A percentile compares a stretch with the other conserved stretches of the same genome.
phyloP scores from a whole-genome alignment of 2,329 filamentous ascomycete species.

The Xenoacremonium recifei region DNA sequence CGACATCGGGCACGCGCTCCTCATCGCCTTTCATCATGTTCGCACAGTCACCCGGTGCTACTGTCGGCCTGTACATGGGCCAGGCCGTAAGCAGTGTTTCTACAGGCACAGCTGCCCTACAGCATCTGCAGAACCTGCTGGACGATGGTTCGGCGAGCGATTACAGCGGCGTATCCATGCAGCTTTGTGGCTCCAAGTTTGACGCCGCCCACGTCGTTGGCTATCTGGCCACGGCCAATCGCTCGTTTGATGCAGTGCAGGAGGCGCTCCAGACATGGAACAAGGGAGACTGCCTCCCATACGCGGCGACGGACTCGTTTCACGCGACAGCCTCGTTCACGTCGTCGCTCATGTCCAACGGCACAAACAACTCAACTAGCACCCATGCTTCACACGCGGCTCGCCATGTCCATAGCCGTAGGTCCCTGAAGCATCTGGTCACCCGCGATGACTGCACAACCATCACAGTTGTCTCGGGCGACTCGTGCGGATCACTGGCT shows the following conservation, averaged over 20 bases:
- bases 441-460: constrained; percentile 1
- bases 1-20: too few relatives aligned
- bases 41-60: background rate
- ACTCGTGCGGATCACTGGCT: constrained; percentile 34
- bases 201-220: background rate
- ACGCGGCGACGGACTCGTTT: background rate
- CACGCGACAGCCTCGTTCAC: background rate
- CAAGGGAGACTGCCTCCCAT: background rate
- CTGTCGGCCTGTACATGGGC: background rate
- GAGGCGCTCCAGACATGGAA: background rate
- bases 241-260: background rate
- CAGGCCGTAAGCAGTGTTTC: background rate
- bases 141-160: background rate
- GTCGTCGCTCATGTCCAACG: background rate
- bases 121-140: background rate
- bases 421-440: background rate
- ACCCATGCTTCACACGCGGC: too few relatives aligned
- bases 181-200: background rate
- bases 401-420: background rate
- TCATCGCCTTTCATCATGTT: background rate
- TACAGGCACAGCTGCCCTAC: background rate
- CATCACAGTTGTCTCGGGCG: constrained; percentile 17
- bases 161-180: background rate
- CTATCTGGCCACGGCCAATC: background rate
- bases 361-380: background rate